These are phyloP conservation scores for Amanita phalloides DNA, from an alignment of 768 basidiomycete species.

Conservation along the genomic window DNA sequence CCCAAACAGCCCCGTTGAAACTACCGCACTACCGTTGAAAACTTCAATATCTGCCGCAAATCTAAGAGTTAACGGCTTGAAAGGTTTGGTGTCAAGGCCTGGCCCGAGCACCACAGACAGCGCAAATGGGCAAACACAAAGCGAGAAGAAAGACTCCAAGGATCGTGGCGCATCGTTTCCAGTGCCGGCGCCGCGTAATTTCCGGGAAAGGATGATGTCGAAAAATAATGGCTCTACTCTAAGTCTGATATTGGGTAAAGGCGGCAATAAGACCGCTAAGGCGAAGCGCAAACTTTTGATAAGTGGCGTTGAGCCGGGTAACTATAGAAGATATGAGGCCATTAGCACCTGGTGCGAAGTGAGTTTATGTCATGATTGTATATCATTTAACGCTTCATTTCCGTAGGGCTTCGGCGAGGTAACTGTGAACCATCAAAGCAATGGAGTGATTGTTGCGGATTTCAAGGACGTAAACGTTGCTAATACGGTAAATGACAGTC, in stretches of 20 bases:
- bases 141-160: background rate
- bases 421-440: background rate
- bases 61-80: background rate
- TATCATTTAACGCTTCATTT: background rate
- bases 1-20: conserved; percentile 1
- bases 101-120: background rate
- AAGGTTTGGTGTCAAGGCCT: conserved; percentile 1
- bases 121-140: background rate
- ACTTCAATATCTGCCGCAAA: background rate
- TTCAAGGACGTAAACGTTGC: conserved; percentile 3
- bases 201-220: conserved; percentile 4
- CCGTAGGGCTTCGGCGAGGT: conserved; percentile 6
- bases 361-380: background rate
- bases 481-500: background rate
- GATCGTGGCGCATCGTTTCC: background rate
- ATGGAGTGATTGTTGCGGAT: conserved; percentile 5
- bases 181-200: background rate
- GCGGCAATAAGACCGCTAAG: background rate
- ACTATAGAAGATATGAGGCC: conserved; percentile 3
- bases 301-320: conserved; percentile 1
- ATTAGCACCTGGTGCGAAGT: conserved; percentile 6
- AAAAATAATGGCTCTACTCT: conserved; percentile 5
- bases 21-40: background rate
- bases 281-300: conserved; percentile 4
- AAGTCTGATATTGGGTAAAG: conserved; percentile 1